Base-by-base conservation (phyloP, 768 basidiomycete species). In the Xerocomellus chrysenteron region DNA sequence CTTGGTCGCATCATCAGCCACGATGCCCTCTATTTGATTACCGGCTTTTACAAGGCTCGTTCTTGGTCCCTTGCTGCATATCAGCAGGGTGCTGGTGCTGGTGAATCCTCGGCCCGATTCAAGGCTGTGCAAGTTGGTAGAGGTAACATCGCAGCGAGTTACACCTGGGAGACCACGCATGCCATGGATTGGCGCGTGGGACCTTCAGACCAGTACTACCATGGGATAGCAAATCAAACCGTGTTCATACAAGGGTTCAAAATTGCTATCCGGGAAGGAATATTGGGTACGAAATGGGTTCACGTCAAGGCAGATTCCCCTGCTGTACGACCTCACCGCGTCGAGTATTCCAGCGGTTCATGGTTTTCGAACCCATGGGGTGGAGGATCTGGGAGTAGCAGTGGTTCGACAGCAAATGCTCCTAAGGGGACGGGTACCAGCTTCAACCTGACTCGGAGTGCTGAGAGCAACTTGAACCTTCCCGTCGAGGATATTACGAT, bases 1-100 rank as follows among this genome's bases (percentile, higher is more conserved):
- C 62, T 63, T 21, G 62, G 57, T 24, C 53, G 57, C 14, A 62
- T 57, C 26, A 60, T 61, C 35, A 62, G 58, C 26, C 62, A 65
- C 47, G 61, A 68, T 19, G 57, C 63, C 5, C 58, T 69, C 5
- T 68, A 70, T 41, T 44, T 69, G 19, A 65, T 72, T 16, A 71
- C 37, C 7, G 60, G 54, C 1, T 50, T 52, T 42, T 52, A 51
- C 33, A 62, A 52, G 32, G 43, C 50, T 21, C 47, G 36, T 36
- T 62, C 67, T 6, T 74, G 72, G 71, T 70, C 68, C 21, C 61
- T 69, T 32, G 71, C 69, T 10, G 48, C 59, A 21, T 64, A 60
- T 30, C 52, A 47, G 5, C 48, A 46, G 7, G 33, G 24, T 11
- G 28, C 28, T 11, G 33, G 46, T 12, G 13, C 26, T 2, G 26